A percentile compares a stretch with the other conserved stretches of the same genome.
phyloP scores from a whole-genome alignment of 108 stramenopile genomes.

The Conticribra weissflogii region DNA sequence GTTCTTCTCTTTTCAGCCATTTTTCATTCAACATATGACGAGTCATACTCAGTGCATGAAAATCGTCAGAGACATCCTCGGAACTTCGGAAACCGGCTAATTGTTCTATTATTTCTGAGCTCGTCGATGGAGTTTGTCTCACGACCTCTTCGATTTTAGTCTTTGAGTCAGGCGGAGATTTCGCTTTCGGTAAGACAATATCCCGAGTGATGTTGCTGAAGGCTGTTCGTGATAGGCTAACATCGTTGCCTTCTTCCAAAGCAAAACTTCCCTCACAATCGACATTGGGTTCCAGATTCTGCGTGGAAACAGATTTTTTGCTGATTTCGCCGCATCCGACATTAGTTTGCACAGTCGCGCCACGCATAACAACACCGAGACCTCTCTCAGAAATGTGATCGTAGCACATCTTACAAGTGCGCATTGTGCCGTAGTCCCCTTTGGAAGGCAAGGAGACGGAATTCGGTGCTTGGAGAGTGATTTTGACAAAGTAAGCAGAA shows the following conservation, averaged over 20 bases:
- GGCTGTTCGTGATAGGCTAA: not conserved
- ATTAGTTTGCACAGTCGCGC: constrained; percentile 4
- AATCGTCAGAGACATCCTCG: constrained; percentile 25
- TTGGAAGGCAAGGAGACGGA: constrained; percentile 13
- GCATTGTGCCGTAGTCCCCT: constrained; percentile 46
- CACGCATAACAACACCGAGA: constrained; percentile 43
- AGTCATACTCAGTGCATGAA: constrained; percentile 42
- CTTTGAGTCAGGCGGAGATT: not conserved
- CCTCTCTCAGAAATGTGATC: constrained; percentile 69
- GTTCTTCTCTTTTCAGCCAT: constrained; percentile 35
- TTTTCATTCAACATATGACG: constrained; percentile 49
- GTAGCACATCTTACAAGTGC: constrained; percentile 80
- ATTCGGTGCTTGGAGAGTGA: constrained; percentile 30
- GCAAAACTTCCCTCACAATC: not conserved
- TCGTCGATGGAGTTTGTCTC: constrained; percentile 6
- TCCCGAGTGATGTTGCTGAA: constrained; percentile 4
- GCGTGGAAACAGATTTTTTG: no score
- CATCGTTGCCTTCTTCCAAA: not conserved
- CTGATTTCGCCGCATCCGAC: not conserved
- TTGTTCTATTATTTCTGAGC: constrained; percentile 28
- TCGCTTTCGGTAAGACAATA: constrained; percentile 25
- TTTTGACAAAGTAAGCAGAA: constrained; percentile 86
- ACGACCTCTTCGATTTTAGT: constrained; percentile 1
- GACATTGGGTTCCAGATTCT: not conserved
- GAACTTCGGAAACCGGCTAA: constrained; percentile 35